Evolutionary conservation across 2,329 filamentous ascomycete genomes (phyloP), one percentile per base, ranked within the genome.

Genomic region (Aspergillus ochraceus): DNA sequence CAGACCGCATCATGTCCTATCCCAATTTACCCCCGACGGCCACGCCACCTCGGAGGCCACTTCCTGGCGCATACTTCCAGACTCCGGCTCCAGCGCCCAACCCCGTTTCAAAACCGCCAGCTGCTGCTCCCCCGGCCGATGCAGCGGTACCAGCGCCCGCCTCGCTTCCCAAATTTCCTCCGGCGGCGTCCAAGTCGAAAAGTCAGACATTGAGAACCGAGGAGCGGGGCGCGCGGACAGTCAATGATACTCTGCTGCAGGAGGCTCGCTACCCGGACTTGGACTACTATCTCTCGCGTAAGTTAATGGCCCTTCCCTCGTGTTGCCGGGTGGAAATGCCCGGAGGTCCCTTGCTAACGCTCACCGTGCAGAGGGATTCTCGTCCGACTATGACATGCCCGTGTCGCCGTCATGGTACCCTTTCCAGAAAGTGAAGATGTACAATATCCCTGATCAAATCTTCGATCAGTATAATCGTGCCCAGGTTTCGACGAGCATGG

Each of bases 381-480:
- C 93, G 5, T 94, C 91, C 69, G 92, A 97, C 65, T 98, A 98
- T 79, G 92, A 97, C 68, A 80, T 96, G 52, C 86, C 90, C 47
- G 79, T 75, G 42, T 81, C 81, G 58, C 77, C 83, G 66, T 84
- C 92, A 62, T 95, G 92, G 90, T 87, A 90, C 47, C 95, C 95
- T 0, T 99, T 97, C 73, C 90, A 97, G 73, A 91, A 90, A 76
- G 86, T 89, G 29, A 89, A 90, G 68, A 90, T 89, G 77, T 94
- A 97, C 78, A 88, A 90, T 68, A 94, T 99, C 55, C 95, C 95
- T 52, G 92, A 97, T 67, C 86, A 88, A 70, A 90, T 99, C 55
- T 94, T 98, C 71, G 90, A 96, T 68, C 92, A 97, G 73, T 94
- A 96, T 75, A 96, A 99, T 68, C 83, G 86, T 54, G 90, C 91